Base-by-base conservation (phyloP, 2,329 filamentous ascomycete genomes). In the Monascus ruber region DNA sequence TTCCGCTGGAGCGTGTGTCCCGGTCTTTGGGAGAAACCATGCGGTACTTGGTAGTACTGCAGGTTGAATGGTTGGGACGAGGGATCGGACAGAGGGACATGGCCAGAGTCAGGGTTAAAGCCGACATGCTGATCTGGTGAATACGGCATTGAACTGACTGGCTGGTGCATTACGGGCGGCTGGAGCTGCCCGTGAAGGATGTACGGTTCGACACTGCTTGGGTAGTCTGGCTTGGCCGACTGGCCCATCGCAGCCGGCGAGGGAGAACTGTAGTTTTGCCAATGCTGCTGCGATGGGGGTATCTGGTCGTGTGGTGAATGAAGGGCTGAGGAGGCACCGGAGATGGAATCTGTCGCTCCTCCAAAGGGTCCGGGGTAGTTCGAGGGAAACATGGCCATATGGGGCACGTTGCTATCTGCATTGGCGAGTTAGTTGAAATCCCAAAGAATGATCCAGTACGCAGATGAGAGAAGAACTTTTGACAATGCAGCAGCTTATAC, bases 221-320 rank as follows among this genome's bases (percentile, higher is more conserved):
- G 42, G 10, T 52, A 54, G 11, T 54, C 55, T 25, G 55, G 33
- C 17, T 58, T 48, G n/a, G 54, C 50, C 8, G 50, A 45, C 33
- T 51, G 54, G 10, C 50, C 51, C 9, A 52, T 39, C 4, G 56
- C 55, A 4, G 53, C 45, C 6, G 56, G 53, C 27, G 53, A 49
- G 6, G 52, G 50, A 28, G 48, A 48, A 9, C 43, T 38, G 36
- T 54, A 59, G 29, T 43, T 35, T 35, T 47, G 48, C 57, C 57
- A 60, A 10, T 56, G 54, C 35, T 50, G 47, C 4, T 47, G 42
- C 25, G 53, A 45, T 11, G 56, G 51, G 10, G 52, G 45, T 35
- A 17, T 17, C 17, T 17, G 17, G 17, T 48, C 54, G 37, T 49
- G 54, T 4, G 54, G 48, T 6, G 42, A 40, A n/a, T 50, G 53